Percentiles rank a stretch among this genome's conserved stretches.
Conservation (phyloP, 768 basidiomycete species). For the Lactarius indigo region DNA sequence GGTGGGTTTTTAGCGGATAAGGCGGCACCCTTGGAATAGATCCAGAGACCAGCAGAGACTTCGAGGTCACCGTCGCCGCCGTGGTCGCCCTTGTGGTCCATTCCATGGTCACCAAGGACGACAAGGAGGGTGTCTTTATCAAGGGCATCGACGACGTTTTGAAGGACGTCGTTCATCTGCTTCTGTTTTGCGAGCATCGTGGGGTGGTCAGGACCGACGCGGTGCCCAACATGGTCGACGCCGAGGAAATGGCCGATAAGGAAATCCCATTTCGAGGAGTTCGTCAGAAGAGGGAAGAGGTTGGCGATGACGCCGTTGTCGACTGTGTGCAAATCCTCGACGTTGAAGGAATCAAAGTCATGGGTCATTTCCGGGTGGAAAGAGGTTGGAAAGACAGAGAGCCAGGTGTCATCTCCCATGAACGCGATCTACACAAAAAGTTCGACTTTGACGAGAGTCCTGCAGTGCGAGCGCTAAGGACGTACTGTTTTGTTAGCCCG, state of each 20-base stretch:
- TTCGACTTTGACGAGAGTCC: slow-evolving; percentile 4
- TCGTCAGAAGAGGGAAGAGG: slow-evolving; percentile 72
- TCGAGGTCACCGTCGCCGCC: slow-evolving; percentile 88
- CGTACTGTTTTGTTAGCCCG: slow-evolving; percentile 58
- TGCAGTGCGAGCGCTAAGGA: slow-evolving; percentile 11
- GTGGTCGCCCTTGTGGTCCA: slow-evolving; percentile 93
- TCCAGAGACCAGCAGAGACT: slow-evolving; percentile 83
- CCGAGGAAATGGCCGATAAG: slow-evolving; percentile 92
- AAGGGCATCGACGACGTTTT: slow-evolving; percentile 63
- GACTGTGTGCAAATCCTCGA: slow-evolving; percentile 95
- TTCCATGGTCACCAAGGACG: slow-evolving; percentile 94
- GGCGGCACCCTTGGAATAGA: slow-evolving; percentile 76
- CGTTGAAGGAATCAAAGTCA: slow-evolving; percentile 96
- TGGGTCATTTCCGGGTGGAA: slow-evolving; percentile 72
- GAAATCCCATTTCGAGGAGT: slow-evolving; percentile 66
- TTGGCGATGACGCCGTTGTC: slow-evolving; percentile 86
- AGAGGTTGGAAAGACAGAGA: slow-evolving; percentile 74
- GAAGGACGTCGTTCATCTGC: slow-evolving; percentile 84
- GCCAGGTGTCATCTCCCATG: slow-evolving; percentile 98
- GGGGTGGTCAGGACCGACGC: slow-evolving; percentile 85
- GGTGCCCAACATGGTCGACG: slow-evolving; percentile 94
- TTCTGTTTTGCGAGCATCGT: slow-evolving; percentile 80
- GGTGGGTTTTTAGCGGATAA: slow-evolving; percentile 37
- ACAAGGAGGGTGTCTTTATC: slow-evolving; percentile 90
- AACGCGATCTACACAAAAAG: slow-evolving; percentile 59